phyloP scores from a whole-genome alignment of 2,329 filamentous ascomycete genomes.

The Botryotinia calthae region DNA sequence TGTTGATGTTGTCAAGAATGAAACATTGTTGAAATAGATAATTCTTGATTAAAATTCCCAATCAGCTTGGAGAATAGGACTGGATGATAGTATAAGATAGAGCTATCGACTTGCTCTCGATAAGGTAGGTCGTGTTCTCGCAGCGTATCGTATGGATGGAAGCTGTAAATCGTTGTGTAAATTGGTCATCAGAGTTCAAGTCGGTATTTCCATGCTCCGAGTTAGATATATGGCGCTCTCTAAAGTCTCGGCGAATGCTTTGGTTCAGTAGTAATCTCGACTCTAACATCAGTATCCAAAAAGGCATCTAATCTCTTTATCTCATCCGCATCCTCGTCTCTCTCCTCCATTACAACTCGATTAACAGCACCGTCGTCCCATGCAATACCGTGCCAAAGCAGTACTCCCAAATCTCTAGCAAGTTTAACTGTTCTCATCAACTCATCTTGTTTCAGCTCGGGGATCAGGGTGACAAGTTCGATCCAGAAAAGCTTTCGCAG shows the following conservation, averaged over 20 bases:
- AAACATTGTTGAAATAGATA: not conserved
- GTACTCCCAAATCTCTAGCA: slow-evolving; percentile 53
- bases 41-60: not conserved
- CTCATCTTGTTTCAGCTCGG: slow-evolving; percentile 28
- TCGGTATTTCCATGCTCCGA: not conserved
- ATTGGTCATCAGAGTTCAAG: not conserved
- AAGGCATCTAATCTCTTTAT: slow-evolving; percentile 49
- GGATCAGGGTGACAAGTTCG: slow-evolving; percentile 40
- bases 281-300: slow-evolving; percentile 21
- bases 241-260: not conserved
- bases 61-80: not conserved
- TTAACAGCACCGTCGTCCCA: slow-evolving; percentile 60
- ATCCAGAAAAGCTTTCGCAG: slow-evolving; percentile 53
- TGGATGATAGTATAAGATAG: not conserved
- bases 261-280: too few relatives aligned
- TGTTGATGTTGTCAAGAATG: not conserved
- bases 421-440: slow-evolving; percentile 41
- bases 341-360: slow-evolving; percentile 52
- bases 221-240: not conserved
- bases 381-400: slow-evolving; percentile 63
- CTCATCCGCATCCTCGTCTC: slow-evolving; percentile 50
- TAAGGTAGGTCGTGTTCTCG: not conserved
- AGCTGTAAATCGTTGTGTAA: not conserved
- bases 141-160: not conserved
- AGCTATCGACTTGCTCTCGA: not conserved